phyloP scores from a whole-genome alignment of 371 early-diverging fungal genomes.

The Mortierella sp. region DNA sequence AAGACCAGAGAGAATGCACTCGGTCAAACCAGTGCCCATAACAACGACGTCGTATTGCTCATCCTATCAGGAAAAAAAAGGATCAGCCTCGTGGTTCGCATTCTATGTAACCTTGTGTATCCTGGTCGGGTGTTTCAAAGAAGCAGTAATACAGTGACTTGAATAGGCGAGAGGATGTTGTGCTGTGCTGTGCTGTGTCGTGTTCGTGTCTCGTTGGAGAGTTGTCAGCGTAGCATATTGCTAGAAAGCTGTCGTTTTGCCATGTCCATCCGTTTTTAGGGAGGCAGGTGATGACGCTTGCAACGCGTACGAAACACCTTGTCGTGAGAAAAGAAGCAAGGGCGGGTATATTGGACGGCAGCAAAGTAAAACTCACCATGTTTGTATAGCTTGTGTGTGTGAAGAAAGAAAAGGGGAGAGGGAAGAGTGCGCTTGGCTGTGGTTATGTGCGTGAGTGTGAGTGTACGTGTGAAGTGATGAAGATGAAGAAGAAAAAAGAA shows the following conservation, averaged over 20 bases:
- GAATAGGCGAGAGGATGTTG: neutral
- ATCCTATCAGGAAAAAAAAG: conserved; percentile 66
- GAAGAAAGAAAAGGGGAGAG: neutral
- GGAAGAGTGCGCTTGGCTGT: neutral
- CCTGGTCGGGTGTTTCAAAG: neutral
- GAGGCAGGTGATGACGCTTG: conserved; percentile 1
- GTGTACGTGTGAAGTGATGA: neutral
- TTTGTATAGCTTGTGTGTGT: neutral
- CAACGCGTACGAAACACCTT: neutral
- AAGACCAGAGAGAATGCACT: conserved; percentile 99
- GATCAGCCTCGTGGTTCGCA: neutral
- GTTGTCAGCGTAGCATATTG: neutral
- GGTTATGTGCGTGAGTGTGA: neutral
- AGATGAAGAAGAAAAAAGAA: conserved; percentile 3
- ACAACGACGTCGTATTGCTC: conserved; percentile 96
- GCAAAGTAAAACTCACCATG: neutral
- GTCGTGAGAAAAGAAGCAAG: neutral
- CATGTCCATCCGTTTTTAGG: conserved; percentile 2
- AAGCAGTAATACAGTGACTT: neutral
- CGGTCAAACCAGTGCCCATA: conserved; percentile 99
- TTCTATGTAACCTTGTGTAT: neutral
- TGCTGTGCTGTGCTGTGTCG: neutral
- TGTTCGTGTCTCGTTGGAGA: neutral
- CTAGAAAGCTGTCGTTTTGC: neutral
- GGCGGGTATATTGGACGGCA: too few species aligned